Evolutionary conservation across 2,329 filamentous ascomycete species (phyloP), one percentile per base, ranked within the genome.

Genomic region (Ophiocordyceps unilateralis): DNA sequence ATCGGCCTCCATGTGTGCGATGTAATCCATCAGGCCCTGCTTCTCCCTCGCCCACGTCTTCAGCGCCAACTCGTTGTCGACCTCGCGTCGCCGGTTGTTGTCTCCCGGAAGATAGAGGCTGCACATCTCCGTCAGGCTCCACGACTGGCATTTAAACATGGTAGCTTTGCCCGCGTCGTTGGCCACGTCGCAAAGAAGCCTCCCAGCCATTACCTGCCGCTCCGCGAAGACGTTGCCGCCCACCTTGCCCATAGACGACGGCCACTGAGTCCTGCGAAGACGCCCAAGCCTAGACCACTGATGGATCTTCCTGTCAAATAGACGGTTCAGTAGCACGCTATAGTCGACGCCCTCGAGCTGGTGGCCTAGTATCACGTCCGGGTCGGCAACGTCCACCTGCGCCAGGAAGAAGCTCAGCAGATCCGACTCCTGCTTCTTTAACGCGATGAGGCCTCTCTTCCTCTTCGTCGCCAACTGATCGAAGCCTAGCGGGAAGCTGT

Each of bases 111-210:
- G 78, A 50, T 95, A 93, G 15, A 96, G 72, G 49, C 81, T 84
- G 59, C 87, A 93, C 88, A 98, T 98, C 61, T 98, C 91, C 2
- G 89, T 93, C 60, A 98, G 70, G 59, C 83, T 94, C 91, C 91
- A 98, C 3, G 88, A 93, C 61, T 95, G 89, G 60, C 91, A 98
- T 64, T 93, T 94, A 53, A 76, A 80, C 89, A 96, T 96, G 50
- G 87, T 76, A 11, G 89, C 95, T 67, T 95, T 96, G 60, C 91
- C 91, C 55, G 93, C 84, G 52, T 98, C 91, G 58, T 98, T 98
- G 45, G 82, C 87, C 46, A 96, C 69, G 64, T 98, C 91, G 58
- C 91, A 96, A 44, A 96, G 74, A 46, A 98, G 67, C 52, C 91
- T 81, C 36, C 91, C 91, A 47, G 88, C 76, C 50, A 94, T 81